phyloP scores from a whole-genome alignment of 345 rosid genomes.

The Citrus reticulata region DNA sequence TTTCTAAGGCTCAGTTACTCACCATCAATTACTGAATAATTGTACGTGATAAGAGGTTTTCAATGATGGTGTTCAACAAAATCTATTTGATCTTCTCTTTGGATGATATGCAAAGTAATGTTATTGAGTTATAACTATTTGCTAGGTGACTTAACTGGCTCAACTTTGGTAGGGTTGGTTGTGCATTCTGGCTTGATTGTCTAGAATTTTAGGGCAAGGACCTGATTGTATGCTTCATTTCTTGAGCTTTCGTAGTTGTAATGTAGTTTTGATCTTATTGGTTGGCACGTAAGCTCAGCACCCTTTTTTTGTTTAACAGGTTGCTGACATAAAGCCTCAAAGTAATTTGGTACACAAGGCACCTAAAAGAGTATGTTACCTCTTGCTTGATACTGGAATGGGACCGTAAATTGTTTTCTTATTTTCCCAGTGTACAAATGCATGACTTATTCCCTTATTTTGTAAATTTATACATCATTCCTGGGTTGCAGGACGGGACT shows the following conservation, averaged over 20 bases:
- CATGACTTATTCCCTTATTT: neutral
- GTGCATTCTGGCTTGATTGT: neutral
- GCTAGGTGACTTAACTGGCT: neutral
- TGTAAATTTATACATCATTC: neutral
- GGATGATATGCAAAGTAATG: neutral
- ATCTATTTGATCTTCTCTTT: neutral
- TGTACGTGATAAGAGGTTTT: neutral
- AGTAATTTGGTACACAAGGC: slow-evolving; percentile 70
- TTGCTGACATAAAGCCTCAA: slow-evolving; percentile 53
- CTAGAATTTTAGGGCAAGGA: neutral
- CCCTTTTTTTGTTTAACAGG: slow-evolving; percentile 38
- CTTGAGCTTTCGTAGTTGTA: neutral
- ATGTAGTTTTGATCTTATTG: neutral
- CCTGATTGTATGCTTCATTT: neutral
- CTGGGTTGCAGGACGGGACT: slow-evolving; percentile 47
- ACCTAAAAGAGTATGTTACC: slow-evolving; percentile 56
- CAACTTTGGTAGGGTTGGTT: neutral
- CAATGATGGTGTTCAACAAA: neutral
- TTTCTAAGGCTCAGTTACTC: neutral
- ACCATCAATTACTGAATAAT: neutral
- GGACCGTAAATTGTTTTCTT: neutral
- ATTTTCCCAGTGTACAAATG: neutral
- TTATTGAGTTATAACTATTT: neutral
- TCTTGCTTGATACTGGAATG: slow-evolving; percentile 10
- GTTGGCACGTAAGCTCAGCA: neutral